Conservation (phyloP, 371 early-diverging fungal species). For the Mortierella sp. region DNA sequence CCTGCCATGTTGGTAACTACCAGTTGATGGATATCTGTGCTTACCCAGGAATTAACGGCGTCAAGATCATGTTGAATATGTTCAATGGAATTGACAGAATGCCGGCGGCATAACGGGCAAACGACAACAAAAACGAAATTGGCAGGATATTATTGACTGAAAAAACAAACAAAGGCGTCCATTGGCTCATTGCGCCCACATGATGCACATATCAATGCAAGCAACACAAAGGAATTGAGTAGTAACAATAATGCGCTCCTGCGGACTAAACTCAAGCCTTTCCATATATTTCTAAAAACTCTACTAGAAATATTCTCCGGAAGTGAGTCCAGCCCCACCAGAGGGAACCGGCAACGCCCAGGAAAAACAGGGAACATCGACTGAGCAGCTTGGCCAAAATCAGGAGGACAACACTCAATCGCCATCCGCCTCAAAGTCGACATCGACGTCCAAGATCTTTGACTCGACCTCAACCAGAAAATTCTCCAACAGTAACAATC, state of each 20-base stretch:
- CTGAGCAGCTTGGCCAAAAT: not conserved
- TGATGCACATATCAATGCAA: not conserved
- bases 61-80: not conserved
- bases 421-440: not conserved
- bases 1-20: constrained; percentile 48
- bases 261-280: not conserved
- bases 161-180: not conserved
- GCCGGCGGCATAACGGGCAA: not conserved
- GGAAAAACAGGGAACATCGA: not conserved
- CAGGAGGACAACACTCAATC: constrained; percentile 3
- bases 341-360: constrained; percentile 16
- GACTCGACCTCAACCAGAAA: not conserved
- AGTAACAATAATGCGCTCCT: not conserved
- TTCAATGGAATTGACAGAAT: not conserved
- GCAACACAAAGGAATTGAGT: not conserved
- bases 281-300: not conserved
- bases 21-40: not conserved
- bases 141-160: not conserved
- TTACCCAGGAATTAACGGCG: not conserved
- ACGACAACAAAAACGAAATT: not conserved
- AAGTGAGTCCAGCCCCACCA: constrained; percentile 40
- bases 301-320: constrained; percentile 52
- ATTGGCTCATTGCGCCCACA: not conserved
- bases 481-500: constrained; percentile 1
- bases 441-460: constrained; percentile 3